A percentile compares a stretch with the other conserved stretches of the same genome.
These are phyloP conservation scores for Gymnopilus dilepis DNA, from an alignment of 768 basidiomycete species.

Conservation along the genomic window DNA sequence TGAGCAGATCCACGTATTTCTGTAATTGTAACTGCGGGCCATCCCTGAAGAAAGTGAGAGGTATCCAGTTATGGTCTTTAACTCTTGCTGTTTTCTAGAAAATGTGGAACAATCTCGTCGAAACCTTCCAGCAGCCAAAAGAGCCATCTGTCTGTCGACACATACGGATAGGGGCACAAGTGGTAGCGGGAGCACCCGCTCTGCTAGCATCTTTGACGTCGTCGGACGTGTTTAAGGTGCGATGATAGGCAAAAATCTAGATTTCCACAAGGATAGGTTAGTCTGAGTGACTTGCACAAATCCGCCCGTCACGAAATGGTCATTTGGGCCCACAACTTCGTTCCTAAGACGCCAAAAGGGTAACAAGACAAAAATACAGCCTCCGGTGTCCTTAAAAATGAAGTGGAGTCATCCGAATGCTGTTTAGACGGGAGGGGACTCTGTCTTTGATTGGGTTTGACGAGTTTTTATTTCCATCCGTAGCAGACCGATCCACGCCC, in stretches of 20 bases:
- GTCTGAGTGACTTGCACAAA: background rate
- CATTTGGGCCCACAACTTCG: background rate
- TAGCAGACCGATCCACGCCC: background rate
- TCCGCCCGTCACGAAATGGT: background rate
- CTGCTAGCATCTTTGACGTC: slow-evolving; percentile 3
- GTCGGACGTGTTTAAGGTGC: background rate
- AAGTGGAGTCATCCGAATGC: background rate
- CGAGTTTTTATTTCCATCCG: background rate
- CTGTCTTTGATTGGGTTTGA: background rate
- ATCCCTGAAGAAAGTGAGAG: no score
- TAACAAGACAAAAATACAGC: slow-evolving; percentile 1
- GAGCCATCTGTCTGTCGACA: background rate
- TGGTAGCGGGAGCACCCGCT: background rate
- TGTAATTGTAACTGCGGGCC: background rate
- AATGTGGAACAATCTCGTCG: background rate
- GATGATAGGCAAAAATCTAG: background rate
- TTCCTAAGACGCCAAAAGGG: slow-evolving; percentile 1
- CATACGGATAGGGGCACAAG: slow-evolving; percentile 2
- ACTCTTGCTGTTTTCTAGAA: background rate
- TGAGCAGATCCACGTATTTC: background rate
- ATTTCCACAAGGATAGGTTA: background rate
- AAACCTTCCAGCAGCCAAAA: background rate
- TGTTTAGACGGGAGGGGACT: background rate
- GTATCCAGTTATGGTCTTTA: background rate
- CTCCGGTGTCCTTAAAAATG: background rate